Evolutionary conservation across 768 basidiomycete genomes (phyloP).

Genomic region (Amanita thiersii): DNA sequence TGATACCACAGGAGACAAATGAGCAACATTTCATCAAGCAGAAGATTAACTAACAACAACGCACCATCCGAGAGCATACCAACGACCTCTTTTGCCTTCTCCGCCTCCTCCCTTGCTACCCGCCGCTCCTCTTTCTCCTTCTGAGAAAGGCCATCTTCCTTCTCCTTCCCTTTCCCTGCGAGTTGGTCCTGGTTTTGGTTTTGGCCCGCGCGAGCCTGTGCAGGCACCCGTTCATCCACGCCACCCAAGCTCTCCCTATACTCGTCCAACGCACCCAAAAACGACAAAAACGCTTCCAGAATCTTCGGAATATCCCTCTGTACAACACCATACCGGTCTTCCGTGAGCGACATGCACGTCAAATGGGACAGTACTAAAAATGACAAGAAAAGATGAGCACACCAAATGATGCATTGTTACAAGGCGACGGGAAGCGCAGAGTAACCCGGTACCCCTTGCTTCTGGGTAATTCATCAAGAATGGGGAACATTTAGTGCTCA

Average conservation of each 20-base stretch:
- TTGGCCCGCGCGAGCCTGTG: no score
- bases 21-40: not conserved
- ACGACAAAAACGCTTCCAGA: conserved; percentile 66
- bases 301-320: conserved; percentile 81
- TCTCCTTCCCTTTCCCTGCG: conserved; percentile 27
- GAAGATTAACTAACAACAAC: conserved; percentile 17
- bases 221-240: conserved; percentile 20
- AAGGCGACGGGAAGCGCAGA: conserved; percentile 8
- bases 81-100: conserved; percentile 46
- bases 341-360: conserved; percentile 62
- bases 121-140: conserved; percentile 31
- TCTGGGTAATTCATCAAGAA: no score
- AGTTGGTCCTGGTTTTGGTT: not conserved
- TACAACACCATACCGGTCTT: conserved; percentile 78
- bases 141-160: conserved; percentile 22
- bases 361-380: conserved; percentile 58
- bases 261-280: conserved; percentile 58
- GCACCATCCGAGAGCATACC: conserved; percentile 50
- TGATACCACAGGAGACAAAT: conserved; percentile 17
- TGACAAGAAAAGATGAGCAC: conserved; percentile 3
- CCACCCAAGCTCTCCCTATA: conserved; percentile 48
- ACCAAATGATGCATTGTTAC: not conserved
- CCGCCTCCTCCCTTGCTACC: conserved; percentile 38
- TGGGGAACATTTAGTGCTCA: no score
- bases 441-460: no score